A percentile compares a stretch with the other conserved stretches of the same genome.
Conservation (phyloP, 441 rosid genomes). For the Biscutella laevigata region DNA sequence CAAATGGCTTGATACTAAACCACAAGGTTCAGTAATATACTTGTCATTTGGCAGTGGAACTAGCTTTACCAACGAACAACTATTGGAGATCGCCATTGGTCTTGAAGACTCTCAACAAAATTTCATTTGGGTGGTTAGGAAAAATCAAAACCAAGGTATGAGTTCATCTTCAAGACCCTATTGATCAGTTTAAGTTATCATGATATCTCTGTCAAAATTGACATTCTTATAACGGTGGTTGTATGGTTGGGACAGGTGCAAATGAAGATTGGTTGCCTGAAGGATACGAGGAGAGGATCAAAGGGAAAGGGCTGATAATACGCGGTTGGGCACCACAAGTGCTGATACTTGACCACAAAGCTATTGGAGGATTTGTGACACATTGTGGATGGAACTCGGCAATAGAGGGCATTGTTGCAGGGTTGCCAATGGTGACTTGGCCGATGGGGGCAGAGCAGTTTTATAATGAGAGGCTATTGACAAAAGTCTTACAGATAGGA, state of each 20-base stretch:
- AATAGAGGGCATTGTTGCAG: conserved; percentile 46
- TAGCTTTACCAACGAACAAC: conserved; percentile 23
- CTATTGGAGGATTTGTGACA: conserved; percentile 48
- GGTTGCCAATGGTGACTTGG: conserved; percentile 58
- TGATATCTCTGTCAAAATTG: not conserved
- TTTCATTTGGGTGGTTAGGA: conserved; percentile 41
- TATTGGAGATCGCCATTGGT: conserved; percentile 37
- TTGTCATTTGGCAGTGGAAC: conserved; percentile 41
- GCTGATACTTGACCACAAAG: conserved; percentile 54
- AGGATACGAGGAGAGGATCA: conserved; percentile 46
- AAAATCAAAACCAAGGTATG: conserved; percentile 16
- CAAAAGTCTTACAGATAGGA: conserved; percentile 34
- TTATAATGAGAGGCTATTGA: conserved; percentile 46
- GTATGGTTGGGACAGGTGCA: conserved; percentile 17
- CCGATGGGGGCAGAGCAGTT: conserved; percentile 46
- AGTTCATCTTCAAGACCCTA: not conserved
- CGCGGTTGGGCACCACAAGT: conserved; percentile 69
- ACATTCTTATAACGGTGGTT: too few relatives aligned
- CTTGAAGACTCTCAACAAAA: conserved; percentile 34
- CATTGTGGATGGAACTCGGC: conserved; percentile 72
- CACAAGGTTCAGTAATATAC: conserved; percentile 34
- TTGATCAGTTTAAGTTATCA: not conserved
- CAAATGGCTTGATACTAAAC: conserved; percentile 34
- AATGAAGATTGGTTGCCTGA: conserved; percentile 45
- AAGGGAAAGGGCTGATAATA: conserved; percentile 41